phyloP scores from a whole-genome alignment of 768 basidiomycete species.

The Collybia mongolica region DNA sequence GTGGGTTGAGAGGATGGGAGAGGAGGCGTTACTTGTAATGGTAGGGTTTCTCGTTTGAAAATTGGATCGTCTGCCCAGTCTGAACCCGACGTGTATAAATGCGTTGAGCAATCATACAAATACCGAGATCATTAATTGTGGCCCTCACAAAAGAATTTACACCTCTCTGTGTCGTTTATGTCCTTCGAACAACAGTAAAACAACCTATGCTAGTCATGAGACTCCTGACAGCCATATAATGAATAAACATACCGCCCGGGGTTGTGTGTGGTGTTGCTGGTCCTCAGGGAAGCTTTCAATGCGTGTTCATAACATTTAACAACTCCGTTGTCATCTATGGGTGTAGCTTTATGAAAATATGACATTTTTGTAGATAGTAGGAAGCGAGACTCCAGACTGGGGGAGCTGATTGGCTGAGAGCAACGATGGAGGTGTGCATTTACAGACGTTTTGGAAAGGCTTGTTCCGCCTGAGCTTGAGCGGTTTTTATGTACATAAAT shows the following conservation, averaged over 20 bases:
- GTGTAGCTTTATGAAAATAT: conserved; percentile 18
- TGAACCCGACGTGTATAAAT: conserved; percentile 4
- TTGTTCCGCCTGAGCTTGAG: too few relatives aligned
- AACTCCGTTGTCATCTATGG: conserved; percentile 23
- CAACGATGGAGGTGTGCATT: too few relatives aligned
- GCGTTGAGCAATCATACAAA: too few relatives aligned
- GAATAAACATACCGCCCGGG: conserved; percentile 31
- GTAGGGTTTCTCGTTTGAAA: neutral
- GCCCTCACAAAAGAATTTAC: conserved; percentile 36
- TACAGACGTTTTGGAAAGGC: too few relatives aligned
- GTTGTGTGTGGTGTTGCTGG: conserved; percentile 29
- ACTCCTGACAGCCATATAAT: neutral
- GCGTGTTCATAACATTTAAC: conserved; percentile 34
- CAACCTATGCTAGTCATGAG: conserved; percentile 10
- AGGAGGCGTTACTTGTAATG: neutral
- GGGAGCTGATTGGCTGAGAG: neutral
- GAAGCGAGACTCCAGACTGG: neutral
- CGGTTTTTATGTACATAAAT: too few relatives aligned
- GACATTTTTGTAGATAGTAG: conserved; percentile 1
- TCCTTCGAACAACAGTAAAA: conserved; percentile 38
- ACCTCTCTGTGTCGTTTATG: conserved; percentile 19
- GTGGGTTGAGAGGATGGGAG: neutral
- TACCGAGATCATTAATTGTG: neutral
- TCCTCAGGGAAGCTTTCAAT: conserved; percentile 16
- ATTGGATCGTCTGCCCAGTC: conserved; percentile 17